Conservation (phyloP, 1,284 basidiomycete genomes). For the Filobasidium uniguttulatum region DNA sequence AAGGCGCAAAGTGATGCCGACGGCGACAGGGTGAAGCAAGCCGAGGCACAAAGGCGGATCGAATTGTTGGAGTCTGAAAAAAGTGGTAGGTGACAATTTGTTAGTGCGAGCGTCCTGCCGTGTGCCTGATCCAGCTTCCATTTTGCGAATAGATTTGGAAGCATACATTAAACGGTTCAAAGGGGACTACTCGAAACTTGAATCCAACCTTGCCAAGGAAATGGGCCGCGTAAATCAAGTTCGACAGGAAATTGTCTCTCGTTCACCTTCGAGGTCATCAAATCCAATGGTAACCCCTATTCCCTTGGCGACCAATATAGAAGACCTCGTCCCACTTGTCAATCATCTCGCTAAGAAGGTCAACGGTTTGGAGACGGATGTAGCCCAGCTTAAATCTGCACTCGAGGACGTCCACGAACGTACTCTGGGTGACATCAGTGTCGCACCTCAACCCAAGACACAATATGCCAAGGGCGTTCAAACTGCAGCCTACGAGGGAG, state of each 20-base stretch:
- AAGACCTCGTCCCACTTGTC: not conserved
- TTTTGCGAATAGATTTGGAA: not conserved
- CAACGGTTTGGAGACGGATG: not conserved
- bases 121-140: not conserved
- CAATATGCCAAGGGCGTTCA: conserved; percentile 23
- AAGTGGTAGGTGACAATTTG: conserved; percentile 5
- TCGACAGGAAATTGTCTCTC: not conserved
- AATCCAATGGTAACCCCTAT: not conserved
- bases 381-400: not conserved
- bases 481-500: conserved; percentile 19
- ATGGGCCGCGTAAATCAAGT: not conserved
- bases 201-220: conserved; percentile 2
- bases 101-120: not conserved
- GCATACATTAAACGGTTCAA: not conserved
- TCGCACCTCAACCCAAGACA: conserved; percentile 1
- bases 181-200: not conserved
- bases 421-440: not conserved
- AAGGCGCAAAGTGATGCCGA: conserved; percentile 19
- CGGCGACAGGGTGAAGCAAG: conserved; percentile 48
- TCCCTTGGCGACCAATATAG: not conserved
- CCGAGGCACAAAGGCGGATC: conserved; percentile 34
- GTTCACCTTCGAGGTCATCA: not conserved
- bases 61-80: conserved; percentile 8
- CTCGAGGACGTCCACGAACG: not conserved
- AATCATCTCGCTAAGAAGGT: not conserved